Percentiles rank a stretch among this genome's conserved stretches.
These are phyloP conservation scores for Microascus cirrosus DNA, from an alignment of 2,329 filamentous ascomycete species.

Conservation along the genomic window DNA sequence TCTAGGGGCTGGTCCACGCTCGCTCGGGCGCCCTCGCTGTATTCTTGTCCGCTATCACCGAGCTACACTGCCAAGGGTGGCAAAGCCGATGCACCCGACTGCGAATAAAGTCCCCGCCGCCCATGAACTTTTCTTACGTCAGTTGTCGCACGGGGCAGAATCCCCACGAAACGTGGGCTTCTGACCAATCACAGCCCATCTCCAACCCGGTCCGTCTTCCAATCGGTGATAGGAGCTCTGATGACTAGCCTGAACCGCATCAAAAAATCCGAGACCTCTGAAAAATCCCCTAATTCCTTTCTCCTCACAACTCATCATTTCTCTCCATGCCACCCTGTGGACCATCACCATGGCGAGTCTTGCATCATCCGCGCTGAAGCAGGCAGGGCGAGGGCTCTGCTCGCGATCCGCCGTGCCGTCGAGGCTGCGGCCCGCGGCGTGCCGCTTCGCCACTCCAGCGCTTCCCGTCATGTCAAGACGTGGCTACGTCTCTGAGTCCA, in stretches of 20 bases:
- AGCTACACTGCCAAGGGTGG: not conserved
- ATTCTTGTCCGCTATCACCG: not conserved
- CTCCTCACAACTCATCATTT: constrained; percentile 1
- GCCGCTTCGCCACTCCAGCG: constrained; percentile 8
- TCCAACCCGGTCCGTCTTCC: not conserved
- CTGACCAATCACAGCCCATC: constrained; percentile 1
- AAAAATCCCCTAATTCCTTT: not conserved
- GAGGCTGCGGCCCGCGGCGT: not conserved
- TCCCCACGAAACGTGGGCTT: not conserved
- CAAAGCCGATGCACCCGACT: not conserved
- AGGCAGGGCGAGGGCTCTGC: constrained; percentile 51
- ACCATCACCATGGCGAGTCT: constrained; percentile 44
- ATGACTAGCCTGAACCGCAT: constrained; percentile 1
- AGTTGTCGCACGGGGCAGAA: constrained; percentile 1
- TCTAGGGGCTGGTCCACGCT: too few relatives aligned
- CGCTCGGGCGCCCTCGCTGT: not conserved
- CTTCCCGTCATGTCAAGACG: not conserved
- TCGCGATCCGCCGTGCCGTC: constrained; percentile 26
- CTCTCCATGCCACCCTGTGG: constrained; percentile 1
- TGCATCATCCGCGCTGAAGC: constrained; percentile 60
- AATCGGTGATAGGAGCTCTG: constrained; percentile 5
- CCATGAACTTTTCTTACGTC: constrained; percentile 1
- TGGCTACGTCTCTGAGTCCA: constrained; percentile 74
- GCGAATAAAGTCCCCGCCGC: not conserved
- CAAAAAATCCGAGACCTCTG: constrained; percentile 1